Evolutionary conservation across 2,329 filamentous ascomycete genomes (phyloP), one percentile per base, ranked within the genome.

Genomic region (Fusarium albosuccineum): DNA sequence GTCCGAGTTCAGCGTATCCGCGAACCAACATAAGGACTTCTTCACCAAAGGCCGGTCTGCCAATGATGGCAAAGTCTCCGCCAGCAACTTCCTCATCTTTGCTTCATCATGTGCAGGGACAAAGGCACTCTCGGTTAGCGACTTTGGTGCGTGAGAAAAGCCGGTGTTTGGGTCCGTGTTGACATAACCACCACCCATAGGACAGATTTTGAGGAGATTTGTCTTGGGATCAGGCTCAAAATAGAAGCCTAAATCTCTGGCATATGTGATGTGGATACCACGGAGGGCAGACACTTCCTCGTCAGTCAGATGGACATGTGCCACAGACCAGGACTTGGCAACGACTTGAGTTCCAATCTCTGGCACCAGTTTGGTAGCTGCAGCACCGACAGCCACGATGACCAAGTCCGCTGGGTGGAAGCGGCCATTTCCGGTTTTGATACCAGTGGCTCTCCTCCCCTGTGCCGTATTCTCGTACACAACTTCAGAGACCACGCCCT

Each of bases 171-270:
- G 53, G 26, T 70, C 52, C 3, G 72, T 77, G 61, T 87, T 83
- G 13, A 83, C 83, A 65, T 87, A 88, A 0, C 87, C 88, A 1
- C 82, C 85, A 2, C 86, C 86, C 73, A 85, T 82, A 0, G 86
- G 86, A 67, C 87, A 89, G 7, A 91, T 70, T 75, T 91, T 90
- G 44, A 90, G 76, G 6, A 89, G 74, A 16, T 83, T 82, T 0
- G 87, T 89, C 63, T 82, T 80, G 0, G 81, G 83, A 66, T 90
- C 88, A 0, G 88, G 87, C 73, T 90, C 88, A 60, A 90, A 90
- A 76, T 89, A 87, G 79, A 90, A 90, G 0, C 87, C 87, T 0
- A 90, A 77, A 62, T 90, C 88, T 2, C 88, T 82, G 1, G 85
- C 84, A 54, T 89, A 88, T 1, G 85, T 87, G 1, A 89, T 85